Conservation (phyloP, 805 yeast species). For the Teunomyces panamensis region DNA sequence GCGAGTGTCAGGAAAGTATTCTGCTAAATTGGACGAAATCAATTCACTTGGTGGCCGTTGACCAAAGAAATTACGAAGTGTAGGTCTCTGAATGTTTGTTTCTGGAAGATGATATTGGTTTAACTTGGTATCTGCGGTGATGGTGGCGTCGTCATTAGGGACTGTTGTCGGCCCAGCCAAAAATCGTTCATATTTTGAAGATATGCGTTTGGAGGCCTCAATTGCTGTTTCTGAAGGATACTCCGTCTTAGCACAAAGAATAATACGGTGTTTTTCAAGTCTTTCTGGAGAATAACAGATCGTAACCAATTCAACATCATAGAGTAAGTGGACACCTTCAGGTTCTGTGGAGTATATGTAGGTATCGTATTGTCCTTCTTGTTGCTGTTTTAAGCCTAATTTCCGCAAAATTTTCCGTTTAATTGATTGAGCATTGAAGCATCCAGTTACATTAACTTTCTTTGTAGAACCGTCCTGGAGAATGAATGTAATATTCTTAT, state of each 20-base stretch:
- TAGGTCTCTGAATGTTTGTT: conserved; percentile 9
- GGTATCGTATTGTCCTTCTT: conserved; percentile 54
- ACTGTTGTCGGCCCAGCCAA: background rate
- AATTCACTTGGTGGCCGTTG: conserved; percentile 93
- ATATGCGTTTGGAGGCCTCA: conserved; percentile 50
- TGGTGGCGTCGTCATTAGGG: background rate
- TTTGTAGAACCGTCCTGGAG: conserved; percentile 71
- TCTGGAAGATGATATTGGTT: conserved; percentile 25
- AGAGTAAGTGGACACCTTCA: conserved; percentile 42
- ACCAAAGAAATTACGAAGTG: conserved; percentile 59
- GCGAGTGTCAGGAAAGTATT: conserved; percentile 85
- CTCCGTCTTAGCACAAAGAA: conserved; percentile 63
- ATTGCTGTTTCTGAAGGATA: conserved; percentile 62
- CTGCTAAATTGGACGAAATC: conserved; percentile 83
- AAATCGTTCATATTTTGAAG: conserved; percentile 27
- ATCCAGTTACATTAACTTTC: conserved; percentile 68
- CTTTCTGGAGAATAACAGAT: conserved; percentile 76
- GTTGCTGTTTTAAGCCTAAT: conserved; percentile 43
- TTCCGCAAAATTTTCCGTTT: conserved; percentile 65
- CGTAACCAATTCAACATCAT: conserved; percentile 78
- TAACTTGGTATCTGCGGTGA: conserved; percentile 7
- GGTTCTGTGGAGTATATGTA: conserved; percentile 44
- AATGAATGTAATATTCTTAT: conserved; percentile 58
- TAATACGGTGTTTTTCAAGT: conserved; percentile 64
- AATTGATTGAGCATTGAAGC: conserved; percentile 77